Evolutionary conservation across 495 filamentous ascomycete species (phyloP).

Genomic region (Xylaria sp.): DNA sequence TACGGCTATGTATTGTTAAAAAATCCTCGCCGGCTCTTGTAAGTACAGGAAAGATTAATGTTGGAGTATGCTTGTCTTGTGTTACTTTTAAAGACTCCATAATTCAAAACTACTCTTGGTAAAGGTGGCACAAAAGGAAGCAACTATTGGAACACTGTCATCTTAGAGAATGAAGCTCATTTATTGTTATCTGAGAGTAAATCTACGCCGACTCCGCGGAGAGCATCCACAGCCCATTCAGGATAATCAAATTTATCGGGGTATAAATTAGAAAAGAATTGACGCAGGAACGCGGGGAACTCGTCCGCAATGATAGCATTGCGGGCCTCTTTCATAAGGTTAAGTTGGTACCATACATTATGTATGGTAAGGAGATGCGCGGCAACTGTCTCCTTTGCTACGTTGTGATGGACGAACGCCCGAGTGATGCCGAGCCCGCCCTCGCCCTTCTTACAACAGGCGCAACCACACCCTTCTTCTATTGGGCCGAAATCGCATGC

Average conservation of each 20-base stretch:
- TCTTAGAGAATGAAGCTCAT: constrained; percentile 1
- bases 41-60: not conserved
- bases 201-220: constrained; percentile 85
- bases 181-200: constrained; percentile 48
- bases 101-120: not conserved
- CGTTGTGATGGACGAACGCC: constrained; percentile 89
- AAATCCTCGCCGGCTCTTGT: not conserved
- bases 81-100: not conserved
- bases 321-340: constrained; percentile 76
- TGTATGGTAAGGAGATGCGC: constrained; percentile 95
- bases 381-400: constrained; percentile 92
- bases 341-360: constrained; percentile 89
- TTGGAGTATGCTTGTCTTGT: not conserved
- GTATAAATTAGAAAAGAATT: constrained; percentile 79
- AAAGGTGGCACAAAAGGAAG: not conserved
- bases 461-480: constrained; percentile 80
- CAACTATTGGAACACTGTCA: too few species aligned
- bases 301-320: constrained; percentile 82
- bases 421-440: constrained; percentile 83
- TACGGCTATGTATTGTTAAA: not conserved
- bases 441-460: constrained; percentile 73
- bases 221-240: constrained; percentile 83
- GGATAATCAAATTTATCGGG: constrained; percentile 72
- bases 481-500: constrained; percentile 82
- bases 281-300: constrained; percentile 78